Conservation (phyloP, 2,329 filamentous ascomycete species). For the Chaetomiaceae sp. region DNA sequence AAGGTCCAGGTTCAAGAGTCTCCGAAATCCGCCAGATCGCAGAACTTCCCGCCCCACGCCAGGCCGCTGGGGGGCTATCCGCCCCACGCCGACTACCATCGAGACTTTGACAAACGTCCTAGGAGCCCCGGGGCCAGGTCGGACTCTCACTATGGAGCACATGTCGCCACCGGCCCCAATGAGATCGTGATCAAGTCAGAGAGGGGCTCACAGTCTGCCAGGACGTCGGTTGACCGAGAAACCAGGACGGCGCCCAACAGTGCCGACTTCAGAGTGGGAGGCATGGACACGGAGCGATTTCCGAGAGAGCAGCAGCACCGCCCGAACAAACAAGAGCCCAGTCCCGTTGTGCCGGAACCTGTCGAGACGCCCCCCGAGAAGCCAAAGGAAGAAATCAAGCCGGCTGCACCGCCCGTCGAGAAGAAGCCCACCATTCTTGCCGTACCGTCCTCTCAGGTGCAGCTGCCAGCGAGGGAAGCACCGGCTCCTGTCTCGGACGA, state of each 20-base stretch:
- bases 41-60: conserved; percentile 43
- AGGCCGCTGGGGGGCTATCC: conserved; percentile 34
- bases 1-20: conserved; percentile 44
- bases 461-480: conserved; percentile 18
- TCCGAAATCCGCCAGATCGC: conserved; percentile 47
- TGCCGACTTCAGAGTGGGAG: conserved; percentile 24
- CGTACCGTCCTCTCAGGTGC: conserved; percentile 14
- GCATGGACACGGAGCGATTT: conserved; percentile 18
- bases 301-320: conserved; percentile 10
- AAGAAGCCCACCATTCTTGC: conserved; percentile 21
- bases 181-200: conserved; percentile 42
- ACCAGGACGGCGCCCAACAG: conserved; percentile 18
- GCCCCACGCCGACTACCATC: conserved; percentile 37
- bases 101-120: conserved; percentile 43
- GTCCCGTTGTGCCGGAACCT: conserved; percentile 13
- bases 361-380: conserved; percentile 7
- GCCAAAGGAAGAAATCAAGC: conserved; percentile 23
- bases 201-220: conserved; percentile 36
- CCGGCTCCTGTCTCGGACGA: conserved; percentile 29
- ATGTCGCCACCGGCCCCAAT: conserved; percentile 44
- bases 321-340: conserved; percentile 1
- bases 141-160: conserved; percentile 37
- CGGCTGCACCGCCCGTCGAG: conserved; percentile 3
- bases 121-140: conserved; percentile 52
- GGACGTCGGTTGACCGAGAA: conserved; percentile 32